A percentile compares a stretch with the other conserved stretches of the same genome.
Evolutionary conservation across 2,329 filamentous ascomycete species (phyloP).

Genomic region (Fusarium sp.): DNA sequence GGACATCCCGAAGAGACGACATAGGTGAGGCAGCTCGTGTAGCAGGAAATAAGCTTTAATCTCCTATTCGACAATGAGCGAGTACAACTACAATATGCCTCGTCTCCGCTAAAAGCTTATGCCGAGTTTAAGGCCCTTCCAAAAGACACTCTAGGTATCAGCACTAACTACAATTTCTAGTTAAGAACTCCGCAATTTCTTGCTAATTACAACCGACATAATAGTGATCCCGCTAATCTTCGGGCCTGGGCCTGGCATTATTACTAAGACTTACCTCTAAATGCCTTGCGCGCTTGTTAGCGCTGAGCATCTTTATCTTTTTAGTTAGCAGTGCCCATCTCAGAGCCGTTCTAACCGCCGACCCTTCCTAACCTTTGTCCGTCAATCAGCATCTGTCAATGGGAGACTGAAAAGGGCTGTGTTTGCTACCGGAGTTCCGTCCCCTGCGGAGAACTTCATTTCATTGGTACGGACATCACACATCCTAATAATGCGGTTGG

Average conservation of each 20-base stretch:
- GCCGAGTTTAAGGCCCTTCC: background rate
- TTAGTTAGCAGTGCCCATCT: background rate
- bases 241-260: accelerated
- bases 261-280: background rate
- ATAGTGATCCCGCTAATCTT: background rate
- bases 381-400: background rate
- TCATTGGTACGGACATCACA: background rate
- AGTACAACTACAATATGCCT: background rate
- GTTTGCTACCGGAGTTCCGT: background rate
- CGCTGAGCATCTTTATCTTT: background rate
- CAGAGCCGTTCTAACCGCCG: background rate
- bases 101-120: background rate
- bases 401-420: background rate
- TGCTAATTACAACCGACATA: accelerated
- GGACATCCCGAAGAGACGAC: accelerated
- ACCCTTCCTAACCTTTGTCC: too few relatives aligned
- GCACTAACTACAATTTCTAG: background rate
- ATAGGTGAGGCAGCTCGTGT: background rate
- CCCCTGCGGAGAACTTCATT: background rate
- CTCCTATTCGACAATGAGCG: background rate
- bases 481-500: background rate
- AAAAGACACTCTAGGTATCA: background rate
- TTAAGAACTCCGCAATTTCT: too few relatives aligned
- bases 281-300: background rate
- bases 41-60: accelerated